Conservation (phyloP, 108 stramenopile species). For the Skeletonema potamos region DNA sequence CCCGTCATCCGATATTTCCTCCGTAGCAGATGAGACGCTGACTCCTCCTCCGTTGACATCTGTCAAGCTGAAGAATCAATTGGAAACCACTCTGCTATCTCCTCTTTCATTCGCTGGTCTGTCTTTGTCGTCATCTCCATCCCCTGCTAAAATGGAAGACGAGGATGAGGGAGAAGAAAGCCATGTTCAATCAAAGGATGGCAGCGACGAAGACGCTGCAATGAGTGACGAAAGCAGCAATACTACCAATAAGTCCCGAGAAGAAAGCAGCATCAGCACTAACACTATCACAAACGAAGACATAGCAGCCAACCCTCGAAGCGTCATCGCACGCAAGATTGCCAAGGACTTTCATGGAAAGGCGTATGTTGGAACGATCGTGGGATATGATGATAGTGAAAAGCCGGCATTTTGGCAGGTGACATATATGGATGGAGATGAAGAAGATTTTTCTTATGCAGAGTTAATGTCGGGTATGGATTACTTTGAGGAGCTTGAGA, state of each 20-base stretch:
- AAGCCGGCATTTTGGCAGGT: not conserved
- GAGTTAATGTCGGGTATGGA: not conserved
- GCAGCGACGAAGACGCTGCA: not conserved
- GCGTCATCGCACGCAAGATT: not conserved
- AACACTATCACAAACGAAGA: not conserved
- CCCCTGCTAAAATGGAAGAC: not conserved
- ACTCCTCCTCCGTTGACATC: conserved; percentile 12
- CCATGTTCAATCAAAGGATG: not conserved
- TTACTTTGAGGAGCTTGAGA: not conserved
- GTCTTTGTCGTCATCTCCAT: not conserved
- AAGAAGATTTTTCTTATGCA: not conserved
- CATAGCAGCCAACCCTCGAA: not conserved
- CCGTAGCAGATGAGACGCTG: not conserved
- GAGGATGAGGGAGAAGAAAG: not conserved
- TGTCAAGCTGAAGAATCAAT: conserved; percentile 6
- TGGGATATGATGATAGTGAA: not conserved
- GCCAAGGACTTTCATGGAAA: not conserved
- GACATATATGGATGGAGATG: not conserved
- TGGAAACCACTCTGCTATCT: not conserved
- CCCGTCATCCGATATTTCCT: not conserved
- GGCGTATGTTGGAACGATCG: not conserved
- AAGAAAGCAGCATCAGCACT: not conserved
- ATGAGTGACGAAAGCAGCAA: not conserved
- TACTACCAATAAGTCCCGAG: not conserved
- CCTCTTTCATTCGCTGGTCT: not conserved